These are phyloP conservation scores for Neonectria punicea DNA, from an alignment of 2,329 filamentous ascomycete species.

Conservation along the genomic window DNA sequence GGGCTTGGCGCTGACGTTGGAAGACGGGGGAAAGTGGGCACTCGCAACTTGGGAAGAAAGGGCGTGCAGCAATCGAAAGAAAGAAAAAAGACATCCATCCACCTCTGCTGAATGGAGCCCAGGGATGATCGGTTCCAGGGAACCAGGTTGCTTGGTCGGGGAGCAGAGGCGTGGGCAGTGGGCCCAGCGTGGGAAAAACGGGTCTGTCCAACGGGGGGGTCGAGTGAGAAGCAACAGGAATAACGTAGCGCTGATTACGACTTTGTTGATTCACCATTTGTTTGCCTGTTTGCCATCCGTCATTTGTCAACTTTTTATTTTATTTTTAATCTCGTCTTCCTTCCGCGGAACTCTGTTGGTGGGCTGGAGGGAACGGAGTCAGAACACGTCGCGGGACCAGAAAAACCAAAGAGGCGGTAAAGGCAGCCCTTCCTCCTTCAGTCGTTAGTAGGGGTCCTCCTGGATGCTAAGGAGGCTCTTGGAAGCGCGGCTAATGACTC, in stretches of 20 bases:
- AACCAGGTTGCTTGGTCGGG: conserved; percentile 5
- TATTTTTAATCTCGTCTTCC: background rate
- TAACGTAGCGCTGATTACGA: background rate
- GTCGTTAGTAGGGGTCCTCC: background rate
- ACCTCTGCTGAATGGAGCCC: background rate
- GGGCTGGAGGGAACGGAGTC: conserved; percentile 28
- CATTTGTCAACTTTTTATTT: background rate
- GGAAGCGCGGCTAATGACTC: conserved; percentile 28
- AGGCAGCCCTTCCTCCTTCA: background rate
- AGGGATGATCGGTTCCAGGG: conserved; percentile 23
- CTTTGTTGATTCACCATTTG: background rate
- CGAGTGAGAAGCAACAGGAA: conserved; percentile 9
- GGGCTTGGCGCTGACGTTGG: conserved; percentile 5
- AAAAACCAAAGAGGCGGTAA: conserved; percentile 10
- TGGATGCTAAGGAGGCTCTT: conserved; percentile 16
- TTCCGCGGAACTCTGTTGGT: background rate
- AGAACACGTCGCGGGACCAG: conserved; percentile 4
- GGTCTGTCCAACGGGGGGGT: background rate
- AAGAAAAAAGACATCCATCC: background rate
- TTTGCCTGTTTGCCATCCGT: background rate
- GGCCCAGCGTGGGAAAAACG: conserved; percentile 3
- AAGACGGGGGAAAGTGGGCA: conserved; percentile 3
- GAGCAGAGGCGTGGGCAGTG: conserved; percentile 7
- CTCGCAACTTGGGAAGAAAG: background rate
- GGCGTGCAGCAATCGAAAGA: conserved; percentile 7